These are phyloP conservation scores for Apostasia shenzhenica DNA, from an alignment of 106 monocot species.

Conservation along the genomic window DNA sequence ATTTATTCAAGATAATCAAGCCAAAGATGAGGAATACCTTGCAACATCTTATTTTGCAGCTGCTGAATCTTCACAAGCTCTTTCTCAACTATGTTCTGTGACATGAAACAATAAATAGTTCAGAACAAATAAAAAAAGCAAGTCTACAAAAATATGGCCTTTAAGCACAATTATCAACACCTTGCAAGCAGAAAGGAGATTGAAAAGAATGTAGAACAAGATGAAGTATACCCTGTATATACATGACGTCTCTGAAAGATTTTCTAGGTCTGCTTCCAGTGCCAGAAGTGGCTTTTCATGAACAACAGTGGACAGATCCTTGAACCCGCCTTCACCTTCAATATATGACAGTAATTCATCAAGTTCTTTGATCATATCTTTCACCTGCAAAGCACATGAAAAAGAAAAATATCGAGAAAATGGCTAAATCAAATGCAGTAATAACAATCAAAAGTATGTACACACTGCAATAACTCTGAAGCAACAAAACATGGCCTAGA, in stretches of 20 bases:
- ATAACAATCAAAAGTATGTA: not conserved
- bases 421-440: not conserved
- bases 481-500: not conserved
- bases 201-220: not conserved
- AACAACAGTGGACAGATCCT: conserved; percentile 51
- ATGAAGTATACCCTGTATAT: conserved; percentile 41
- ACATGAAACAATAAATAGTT: conserved; percentile 3
- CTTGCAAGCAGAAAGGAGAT: not conserved
- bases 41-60: conserved; percentile 73
- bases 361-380: conserved; percentile 71
- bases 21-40: conserved; percentile 31
- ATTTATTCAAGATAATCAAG: too few species aligned
- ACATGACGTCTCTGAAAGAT: conserved; percentile 35
- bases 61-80: conserved; percentile 57
- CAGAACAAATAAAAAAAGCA: not conserved
- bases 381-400: conserved; percentile 36
- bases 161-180: not conserved
- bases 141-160: not conserved
- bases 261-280: conserved; percentile 52
- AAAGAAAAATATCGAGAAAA: not conserved
- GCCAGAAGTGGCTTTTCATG: conserved; percentile 45
- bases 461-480: not conserved
- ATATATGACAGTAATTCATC: conserved; percentile 58
- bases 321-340: conserved; percentile 68
- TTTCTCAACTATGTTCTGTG: conserved; percentile 48